Evolutionary conservation across 805 yeast genomes (phyloP).

Genomic region (Starmerella etchellsii): DNA sequence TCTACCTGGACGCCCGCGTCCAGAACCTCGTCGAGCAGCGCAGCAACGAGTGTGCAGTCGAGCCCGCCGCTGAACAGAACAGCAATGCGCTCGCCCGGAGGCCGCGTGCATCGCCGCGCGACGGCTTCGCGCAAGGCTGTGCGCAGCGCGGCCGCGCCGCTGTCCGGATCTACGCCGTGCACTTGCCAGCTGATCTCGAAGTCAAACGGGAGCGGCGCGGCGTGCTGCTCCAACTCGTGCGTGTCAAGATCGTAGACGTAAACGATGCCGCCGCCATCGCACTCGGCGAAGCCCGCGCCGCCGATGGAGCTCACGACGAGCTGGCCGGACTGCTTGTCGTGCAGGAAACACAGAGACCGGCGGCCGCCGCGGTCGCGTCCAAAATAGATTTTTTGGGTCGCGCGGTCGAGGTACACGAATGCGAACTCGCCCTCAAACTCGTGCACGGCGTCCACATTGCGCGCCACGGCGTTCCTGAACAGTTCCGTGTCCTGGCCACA

Average conservation of each 20-base stretch:
- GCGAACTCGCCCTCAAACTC: slow-evolving; percentile 76
- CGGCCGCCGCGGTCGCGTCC: slow-evolving; percentile 79
- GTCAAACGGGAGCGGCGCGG: too few species aligned
- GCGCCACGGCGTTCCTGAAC: slow-evolving; percentile 29
- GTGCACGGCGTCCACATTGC: slow-evolving; percentile 25
- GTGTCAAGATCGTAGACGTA: slow-evolving; percentile 6
- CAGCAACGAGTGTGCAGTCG: slow-evolving; percentile 74
- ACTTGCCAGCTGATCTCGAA: too few species aligned
- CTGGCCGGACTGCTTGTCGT: slow-evolving; percentile 16
- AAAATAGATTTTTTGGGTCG: slow-evolving; percentile 38
- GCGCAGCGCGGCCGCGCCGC: too few species aligned
- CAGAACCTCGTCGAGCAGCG: slow-evolving; percentile 26
- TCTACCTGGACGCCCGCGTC: slow-evolving; percentile 36
- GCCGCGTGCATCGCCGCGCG: slow-evolving; percentile 10
- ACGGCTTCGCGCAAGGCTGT: slow-evolving; percentile 13
- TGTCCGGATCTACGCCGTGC: too few species aligned
- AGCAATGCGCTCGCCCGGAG: slow-evolving; percentile 29
- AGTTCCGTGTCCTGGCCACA: slow-evolving; percentile 23
- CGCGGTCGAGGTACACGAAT: slow-evolving; percentile 33
- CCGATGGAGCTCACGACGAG: slow-evolving; percentile 13
- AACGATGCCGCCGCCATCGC: slow-evolving; percentile 17
- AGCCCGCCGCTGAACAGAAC: slow-evolving; percentile 88
- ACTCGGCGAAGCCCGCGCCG: slow-evolving; percentile 16
- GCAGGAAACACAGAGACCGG: slow-evolving; percentile 50
- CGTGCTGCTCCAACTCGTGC: too few species aligned